Percentiles rank a stretch among this genome's conserved stretches.
These are phyloP conservation scores for Naganishia liquefaciens DNA, from an alignment of 1,284 basidiomycete genomes.

Conservation along the genomic window DNA sequence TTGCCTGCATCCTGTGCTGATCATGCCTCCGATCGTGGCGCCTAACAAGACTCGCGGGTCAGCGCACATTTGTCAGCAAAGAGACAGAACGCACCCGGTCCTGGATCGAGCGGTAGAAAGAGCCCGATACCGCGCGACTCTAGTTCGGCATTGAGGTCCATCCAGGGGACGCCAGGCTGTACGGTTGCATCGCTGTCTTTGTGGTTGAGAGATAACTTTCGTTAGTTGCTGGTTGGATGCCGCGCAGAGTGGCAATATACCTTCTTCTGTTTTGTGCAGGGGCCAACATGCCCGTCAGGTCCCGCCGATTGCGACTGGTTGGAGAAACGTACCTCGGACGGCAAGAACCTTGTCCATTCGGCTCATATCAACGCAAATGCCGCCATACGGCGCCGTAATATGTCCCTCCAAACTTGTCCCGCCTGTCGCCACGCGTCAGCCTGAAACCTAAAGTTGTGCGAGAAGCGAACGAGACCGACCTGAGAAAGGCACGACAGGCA, in stretches of 20 bases:
- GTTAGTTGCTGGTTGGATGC: conserved; percentile 48
- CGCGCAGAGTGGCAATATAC: conserved; percentile 43
- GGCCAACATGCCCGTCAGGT: too few relatives aligned
- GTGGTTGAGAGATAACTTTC: conserved; percentile 41
- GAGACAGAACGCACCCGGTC: conserved; percentile 10
- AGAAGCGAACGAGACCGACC: conserved; percentile 1
- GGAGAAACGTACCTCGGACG: conserved; percentile 70
- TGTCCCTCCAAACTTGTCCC: conserved; percentile 68
- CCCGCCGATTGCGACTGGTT: too few relatives aligned
- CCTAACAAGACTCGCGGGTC: conserved; percentile 52
- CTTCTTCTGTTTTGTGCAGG: conserved; percentile 1
- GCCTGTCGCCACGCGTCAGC: conserved; percentile 54
- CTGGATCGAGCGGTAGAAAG: conserved; percentile 76
- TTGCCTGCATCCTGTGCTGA: conserved; percentile 74
- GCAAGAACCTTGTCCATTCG: conserved; percentile 80
- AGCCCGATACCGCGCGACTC: conserved; percentile 70
- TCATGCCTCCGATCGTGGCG: conserved; percentile 90
- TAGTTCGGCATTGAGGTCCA: conserved; percentile 77
- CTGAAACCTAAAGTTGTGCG: neutral
- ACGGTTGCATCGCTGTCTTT: conserved; percentile 76
- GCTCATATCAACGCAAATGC: conserved; percentile 82
- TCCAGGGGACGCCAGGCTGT: conserved; percentile 82
- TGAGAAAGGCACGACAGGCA: conserved; percentile 67
- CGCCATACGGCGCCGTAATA: conserved; percentile 61
- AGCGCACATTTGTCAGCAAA: neutral